These are phyloP conservation scores for Kwoniella heveanensis DNA, from an alignment of 768 basidiomycete species.

Conservation along the genomic window DNA sequence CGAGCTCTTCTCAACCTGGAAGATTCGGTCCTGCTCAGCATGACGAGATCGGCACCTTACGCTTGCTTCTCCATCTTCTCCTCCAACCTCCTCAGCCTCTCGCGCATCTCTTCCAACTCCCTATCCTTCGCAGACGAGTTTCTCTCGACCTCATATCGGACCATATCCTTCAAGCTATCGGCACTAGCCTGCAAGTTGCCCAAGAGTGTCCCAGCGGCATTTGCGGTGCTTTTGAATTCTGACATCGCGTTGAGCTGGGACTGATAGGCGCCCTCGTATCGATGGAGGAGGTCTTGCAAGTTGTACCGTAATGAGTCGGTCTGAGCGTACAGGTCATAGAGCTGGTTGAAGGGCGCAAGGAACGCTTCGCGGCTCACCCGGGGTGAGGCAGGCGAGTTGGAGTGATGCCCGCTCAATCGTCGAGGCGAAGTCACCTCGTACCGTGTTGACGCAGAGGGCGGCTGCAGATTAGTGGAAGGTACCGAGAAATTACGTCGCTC, in stretches of 20 bases:
- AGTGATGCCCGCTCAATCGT: slow-evolving; percentile 12
- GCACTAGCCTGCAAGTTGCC: slow-evolving; percentile 40
- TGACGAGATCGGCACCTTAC: neutral
- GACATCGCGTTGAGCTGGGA: slow-evolving; percentile 28
- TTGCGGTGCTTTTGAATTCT: slow-evolving; percentile 42
- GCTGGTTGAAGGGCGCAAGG: slow-evolving; percentile 37
- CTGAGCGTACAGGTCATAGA: slow-evolving; percentile 41
- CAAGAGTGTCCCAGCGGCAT: slow-evolving; percentile 31
- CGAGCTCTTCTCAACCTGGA: neutral
- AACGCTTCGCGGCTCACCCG: slow-evolving; percentile 28
- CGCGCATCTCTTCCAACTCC: slow-evolving; percentile 46
- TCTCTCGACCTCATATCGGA: slow-evolving; percentile 46
- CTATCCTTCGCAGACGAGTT: slow-evolving; percentile 14
- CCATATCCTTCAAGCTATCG: slow-evolving; percentile 49
- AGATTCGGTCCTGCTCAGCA: neutral
- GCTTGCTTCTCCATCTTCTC: slow-evolving; percentile 26
- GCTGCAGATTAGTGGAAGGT: slow-evolving; percentile 4
- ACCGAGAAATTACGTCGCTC: slow-evolving; percentile 17
- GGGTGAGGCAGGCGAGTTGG: slow-evolving; percentile 13
- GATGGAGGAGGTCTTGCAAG: slow-evolving; percentile 37
- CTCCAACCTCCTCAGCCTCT: slow-evolving; percentile 48
- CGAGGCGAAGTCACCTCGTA: slow-evolving; percentile 15
- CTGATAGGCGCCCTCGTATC: slow-evolving; percentile 32
- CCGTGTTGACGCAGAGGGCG: slow-evolving; percentile 2
- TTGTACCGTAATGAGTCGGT: slow-evolving; percentile 30